Conservation (phyloP, 805 yeast species). For the Wickerhamiella nectarea region DNA sequence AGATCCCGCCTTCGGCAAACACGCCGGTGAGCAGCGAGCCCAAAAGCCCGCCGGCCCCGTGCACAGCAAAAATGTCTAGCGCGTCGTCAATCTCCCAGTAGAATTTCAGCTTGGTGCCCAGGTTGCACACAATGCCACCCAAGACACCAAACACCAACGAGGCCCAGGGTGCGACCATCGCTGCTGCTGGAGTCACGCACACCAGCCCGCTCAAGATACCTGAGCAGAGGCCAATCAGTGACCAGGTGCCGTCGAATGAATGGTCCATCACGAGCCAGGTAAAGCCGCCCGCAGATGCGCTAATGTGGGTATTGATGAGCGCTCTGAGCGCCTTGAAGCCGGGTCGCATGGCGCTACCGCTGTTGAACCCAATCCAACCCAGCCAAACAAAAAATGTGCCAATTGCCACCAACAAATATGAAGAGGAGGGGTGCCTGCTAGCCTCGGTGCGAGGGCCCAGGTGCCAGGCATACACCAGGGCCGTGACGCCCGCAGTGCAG, state of each 20-base stretch:
- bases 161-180: constrained; percentile 77
- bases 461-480: constrained; percentile 50
- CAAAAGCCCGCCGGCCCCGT: constrained; percentile 33
- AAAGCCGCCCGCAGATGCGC: constrained; percentile 36
- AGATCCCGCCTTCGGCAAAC: constrained; percentile 78
- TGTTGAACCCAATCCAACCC: constrained; percentile 70
- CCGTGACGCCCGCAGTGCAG: constrained; percentile 56
- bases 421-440: constrained; percentile 40
- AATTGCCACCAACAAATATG: constrained; percentile 49
- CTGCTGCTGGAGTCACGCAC: constrained; percentile 94
- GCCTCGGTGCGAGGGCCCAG: constrained; percentile 47
- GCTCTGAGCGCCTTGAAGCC: constrained; percentile 31
- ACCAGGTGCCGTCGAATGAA: constrained; percentile 65
- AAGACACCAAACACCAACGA: constrained; percentile 60
- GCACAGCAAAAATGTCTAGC: constrained; percentile 77
- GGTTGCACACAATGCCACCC: constrained; percentile 67
- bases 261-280: constrained; percentile 34
- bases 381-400: constrained; percentile 61
- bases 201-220: constrained; percentile 92
- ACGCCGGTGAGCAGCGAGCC: constrained; percentile 64
- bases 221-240: constrained; percentile 85
- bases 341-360: constrained; percentile 42
- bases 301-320: constrained; percentile 40
- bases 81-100: constrained; percentile 77
- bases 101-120: constrained; percentile 69